Percentiles rank a stretch among this genome's conserved stretches.
Conservation (phyloP, 1,139 yeast genomes). For the Hyphopichia wangnamkhiaoensis region DNA sequence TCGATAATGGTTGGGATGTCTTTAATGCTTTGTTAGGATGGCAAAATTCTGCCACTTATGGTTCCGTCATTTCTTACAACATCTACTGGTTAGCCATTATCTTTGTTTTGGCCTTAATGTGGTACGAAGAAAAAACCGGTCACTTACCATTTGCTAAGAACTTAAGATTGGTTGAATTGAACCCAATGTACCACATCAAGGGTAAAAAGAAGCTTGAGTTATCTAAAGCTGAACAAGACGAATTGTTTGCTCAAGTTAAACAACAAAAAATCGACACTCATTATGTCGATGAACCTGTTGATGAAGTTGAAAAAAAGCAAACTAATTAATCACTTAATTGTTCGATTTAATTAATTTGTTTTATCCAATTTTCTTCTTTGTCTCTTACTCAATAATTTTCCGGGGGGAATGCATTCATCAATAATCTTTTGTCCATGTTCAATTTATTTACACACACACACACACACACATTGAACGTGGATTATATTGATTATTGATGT, state of each 20-base stretch:
- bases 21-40: constrained; percentile 46
- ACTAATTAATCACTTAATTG: background rate
- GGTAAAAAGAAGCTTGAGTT: constrained; percentile 65
- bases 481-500: background rate
- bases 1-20: constrained; percentile 90
- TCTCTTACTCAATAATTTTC: background rate
- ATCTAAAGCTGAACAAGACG: constrained; percentile 51
- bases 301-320: constrained; percentile 10
- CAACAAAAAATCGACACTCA: constrained; percentile 15
- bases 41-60: constrained; percentile 69
- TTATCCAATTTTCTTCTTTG: background rate
- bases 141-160: constrained; percentile 45
- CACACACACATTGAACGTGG: constrained; percentile 3
- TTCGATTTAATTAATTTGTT: background rate
- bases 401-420: background rate
- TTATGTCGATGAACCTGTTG: constrained; percentile 26
- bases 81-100: constrained; percentile 76
- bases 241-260: constrained; percentile 49
- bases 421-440: background rate
- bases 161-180: constrained; percentile 55
- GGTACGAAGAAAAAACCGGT: constrained; percentile 63
- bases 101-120: constrained; percentile 53
- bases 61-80: constrained; percentile 82
- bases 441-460: constrained; percentile 1
- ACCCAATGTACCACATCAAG: constrained; percentile 73